Conservation (phyloP, 2,329 filamentous ascomycete genomes). For the Verticillium zaregamsianum region DNA sequence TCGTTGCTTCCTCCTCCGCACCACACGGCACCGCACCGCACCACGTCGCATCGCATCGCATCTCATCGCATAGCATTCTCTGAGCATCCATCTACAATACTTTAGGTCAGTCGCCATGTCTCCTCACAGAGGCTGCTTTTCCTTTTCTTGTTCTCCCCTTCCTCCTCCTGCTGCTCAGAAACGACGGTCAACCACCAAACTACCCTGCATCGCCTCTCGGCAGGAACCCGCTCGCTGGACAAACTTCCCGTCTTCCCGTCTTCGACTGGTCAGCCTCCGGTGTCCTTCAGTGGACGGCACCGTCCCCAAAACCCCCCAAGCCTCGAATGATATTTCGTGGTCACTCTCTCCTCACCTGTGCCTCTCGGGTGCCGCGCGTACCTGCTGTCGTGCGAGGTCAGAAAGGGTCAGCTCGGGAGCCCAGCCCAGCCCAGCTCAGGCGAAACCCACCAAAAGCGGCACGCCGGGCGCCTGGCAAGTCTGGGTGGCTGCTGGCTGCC, state of each 20-base stretch:
- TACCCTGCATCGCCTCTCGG: too few relatives aligned
- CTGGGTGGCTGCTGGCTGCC: not conserved
- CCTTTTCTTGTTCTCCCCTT: not conserved
- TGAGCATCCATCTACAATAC: not conserved
- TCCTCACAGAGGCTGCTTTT: not conserved
- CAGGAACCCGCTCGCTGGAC: too few relatives aligned
- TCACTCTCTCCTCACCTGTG: not conserved
- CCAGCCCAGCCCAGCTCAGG: not conserved
- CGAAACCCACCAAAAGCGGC: not conserved
- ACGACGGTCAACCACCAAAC: too few relatives aligned
- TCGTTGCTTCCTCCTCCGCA: not conserved
- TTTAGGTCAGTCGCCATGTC: not conserved
- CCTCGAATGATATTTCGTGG: not conserved
- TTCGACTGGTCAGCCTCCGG: too few relatives aligned
- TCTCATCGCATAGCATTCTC: not conserved
- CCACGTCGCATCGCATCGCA: not conserved
- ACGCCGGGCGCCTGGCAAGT: not conserved
- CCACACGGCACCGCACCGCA: not conserved
- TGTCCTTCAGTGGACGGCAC: too few relatives aligned
- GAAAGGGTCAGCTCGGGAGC: not conserved
- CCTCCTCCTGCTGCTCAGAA: too few relatives aligned
- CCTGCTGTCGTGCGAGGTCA: not conserved
- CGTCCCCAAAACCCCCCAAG: not conserved
- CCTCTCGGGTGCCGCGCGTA: not conserved
- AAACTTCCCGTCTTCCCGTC: too few relatives aligned